Evolutionary conservation across 129 eudicot genomes (phyloP), one percentile per base, ranked within the genome.

Genomic region (Flaveria robusta): DNA sequence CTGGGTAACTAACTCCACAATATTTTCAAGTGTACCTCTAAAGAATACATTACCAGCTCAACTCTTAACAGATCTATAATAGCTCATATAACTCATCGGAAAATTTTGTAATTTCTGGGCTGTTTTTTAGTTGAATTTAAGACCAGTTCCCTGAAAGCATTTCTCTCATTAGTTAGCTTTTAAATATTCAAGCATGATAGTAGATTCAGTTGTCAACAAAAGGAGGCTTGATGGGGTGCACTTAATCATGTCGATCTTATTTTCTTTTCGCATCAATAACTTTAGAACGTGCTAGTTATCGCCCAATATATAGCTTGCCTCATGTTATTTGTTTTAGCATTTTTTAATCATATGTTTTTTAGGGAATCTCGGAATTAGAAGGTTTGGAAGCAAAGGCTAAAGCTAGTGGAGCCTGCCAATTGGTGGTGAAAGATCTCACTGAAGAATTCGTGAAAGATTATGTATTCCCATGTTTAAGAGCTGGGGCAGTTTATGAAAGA

Each of bases 371-470:
- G 42, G 99, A 94, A 83, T 77, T 94, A 85, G 99, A 91, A 37
- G 99, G 99, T 47, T 71, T 94, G 74, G 99, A 94, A 87, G 86
- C 84, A 56, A 94, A 94, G 87, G 99, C 97, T 77, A 94, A 89
- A 71, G 96, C 99, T 27, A 94, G 99, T 83, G 99, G 97, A 39
- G 99, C 99, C 20, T 94, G 90, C 66, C 92, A 94, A 65, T 86
- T 94, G 70, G 96, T 94, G 68, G 99, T 89, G 79, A 94, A 91
- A 85, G 99, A 94, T 89, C 78, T 94, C 79, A 77, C 84, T 39
- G 99, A 94, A 85, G 97, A 94, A 84, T 94, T 94, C 39, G 99
- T 94, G 71, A 89, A 64, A 68, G 97, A 91, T 76, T 94, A 81
- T 71, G 84, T 91, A 24, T 94, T 75, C 80, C 99, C 99, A 74